Evolutionary conservation across 2,329 filamentous ascomycete genomes (phyloP).

Genomic region (Aaosphaeria pasadenensis): DNA sequence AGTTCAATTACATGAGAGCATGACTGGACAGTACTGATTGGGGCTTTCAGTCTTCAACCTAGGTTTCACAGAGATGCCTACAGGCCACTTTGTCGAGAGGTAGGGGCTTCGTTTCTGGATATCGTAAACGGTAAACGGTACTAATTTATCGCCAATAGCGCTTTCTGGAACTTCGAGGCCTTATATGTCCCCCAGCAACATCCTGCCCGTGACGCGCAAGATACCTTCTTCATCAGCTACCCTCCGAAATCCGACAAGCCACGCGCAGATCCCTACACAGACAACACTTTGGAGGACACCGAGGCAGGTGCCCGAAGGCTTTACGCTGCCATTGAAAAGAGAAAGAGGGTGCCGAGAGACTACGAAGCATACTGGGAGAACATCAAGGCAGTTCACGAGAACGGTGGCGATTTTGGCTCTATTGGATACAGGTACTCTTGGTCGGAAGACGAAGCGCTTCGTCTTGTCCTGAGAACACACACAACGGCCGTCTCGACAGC

Average conservation of each 20-base stretch:
- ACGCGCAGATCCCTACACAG: constrained; percentile 52
- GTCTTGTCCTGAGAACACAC: constrained; percentile 90
- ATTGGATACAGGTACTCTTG: constrained; percentile 97
- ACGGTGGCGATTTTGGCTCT: constrained; percentile 81
- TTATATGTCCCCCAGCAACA: constrained; percentile 98
- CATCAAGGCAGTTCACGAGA: constrained; percentile 80
- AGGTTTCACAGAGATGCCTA: constrained; percentile 98
- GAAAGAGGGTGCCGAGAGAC: constrained; percentile 55
- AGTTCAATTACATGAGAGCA: no score
- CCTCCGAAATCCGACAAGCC: constrained; percentile 70
- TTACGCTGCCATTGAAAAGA: constrained; percentile 53
- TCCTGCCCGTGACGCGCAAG: constrained; percentile 92
- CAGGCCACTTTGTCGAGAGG: constrained; percentile 58
- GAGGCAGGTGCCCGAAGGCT: constrained; percentile 50
- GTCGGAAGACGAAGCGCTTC: constrained; percentile 80
- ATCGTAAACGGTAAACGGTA: no score
- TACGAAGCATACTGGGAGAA: constrained; percentile 88
- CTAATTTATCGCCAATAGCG: constrained; percentile 70
- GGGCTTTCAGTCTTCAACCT: constrained; percentile 73
- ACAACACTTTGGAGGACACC: constrained; percentile 49
- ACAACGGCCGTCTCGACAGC: constrained; percentile 90
- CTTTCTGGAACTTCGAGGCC: constrained; percentile 98
- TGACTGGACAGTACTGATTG: no score
- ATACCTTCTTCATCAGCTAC: constrained; percentile 97
- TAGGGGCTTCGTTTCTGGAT: no score